Evolutionary conservation across 257 asterid genomes (phyloP).

Genomic region (Datura wrightii): DNA sequence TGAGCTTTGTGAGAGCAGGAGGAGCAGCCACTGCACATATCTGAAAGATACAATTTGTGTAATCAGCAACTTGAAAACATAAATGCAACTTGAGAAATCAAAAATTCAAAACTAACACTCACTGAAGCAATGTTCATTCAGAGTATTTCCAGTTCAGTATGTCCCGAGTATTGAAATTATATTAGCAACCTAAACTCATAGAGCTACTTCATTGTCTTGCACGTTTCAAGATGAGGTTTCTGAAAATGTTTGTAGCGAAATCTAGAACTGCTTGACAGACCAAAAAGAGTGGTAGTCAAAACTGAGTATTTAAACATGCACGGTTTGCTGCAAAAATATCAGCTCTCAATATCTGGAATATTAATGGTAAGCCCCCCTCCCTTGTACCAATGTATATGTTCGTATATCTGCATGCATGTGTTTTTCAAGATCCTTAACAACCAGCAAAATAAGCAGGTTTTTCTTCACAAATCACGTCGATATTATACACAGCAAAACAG

Average conservation of each 20-base stretch:
- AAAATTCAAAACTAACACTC: neutral
- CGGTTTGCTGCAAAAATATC: neutral
- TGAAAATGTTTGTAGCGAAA: neutral
- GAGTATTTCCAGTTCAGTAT: neutral
- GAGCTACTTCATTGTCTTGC: neutral
- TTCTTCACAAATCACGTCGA: neutral
- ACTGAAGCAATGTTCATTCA: neutral
- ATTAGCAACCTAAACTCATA: neutral
- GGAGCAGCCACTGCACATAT: slow-evolving; percentile 91
- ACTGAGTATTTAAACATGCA: neutral
- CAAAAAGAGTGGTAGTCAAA: neutral
- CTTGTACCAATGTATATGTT: neutral
- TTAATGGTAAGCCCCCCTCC: neutral
- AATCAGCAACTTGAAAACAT: slow-evolving; percentile 13
- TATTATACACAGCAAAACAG: neutral
- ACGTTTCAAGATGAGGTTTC: neutral
- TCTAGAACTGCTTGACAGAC: slow-evolving; percentile 20
- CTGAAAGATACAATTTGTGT: slow-evolving; percentile 47
- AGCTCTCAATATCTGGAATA: neutral
- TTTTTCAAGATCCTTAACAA: neutral
- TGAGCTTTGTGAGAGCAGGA: slow-evolving; percentile 81
- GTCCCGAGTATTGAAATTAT: neutral
- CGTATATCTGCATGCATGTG: neutral
- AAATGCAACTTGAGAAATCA: neutral
- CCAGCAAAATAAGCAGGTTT: neutral